Evolutionary conservation across 2,329 filamentous ascomycete species (phyloP).

Genomic region (Fusarium xylarioides): DNA sequence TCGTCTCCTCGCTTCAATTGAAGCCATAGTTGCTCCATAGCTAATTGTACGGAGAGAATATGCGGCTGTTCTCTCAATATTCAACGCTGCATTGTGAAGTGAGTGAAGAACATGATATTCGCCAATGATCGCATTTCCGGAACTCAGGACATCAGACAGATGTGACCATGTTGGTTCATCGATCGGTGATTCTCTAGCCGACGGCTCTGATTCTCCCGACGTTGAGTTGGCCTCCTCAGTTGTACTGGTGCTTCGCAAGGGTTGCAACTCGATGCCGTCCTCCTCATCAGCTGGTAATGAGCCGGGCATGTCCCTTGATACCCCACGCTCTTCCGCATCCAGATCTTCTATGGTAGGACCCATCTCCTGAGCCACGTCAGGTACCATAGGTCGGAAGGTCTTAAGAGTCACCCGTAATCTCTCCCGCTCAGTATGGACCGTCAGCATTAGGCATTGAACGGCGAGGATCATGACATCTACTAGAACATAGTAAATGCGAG

Average conservation of each 20-base stretch:
- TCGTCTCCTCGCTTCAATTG: constrained; percentile 56
- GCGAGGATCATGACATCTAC: constrained; percentile 65
- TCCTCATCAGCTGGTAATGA: constrained; percentile 49
- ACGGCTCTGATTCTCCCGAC: constrained; percentile 43
- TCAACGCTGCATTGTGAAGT: constrained; percentile 57
- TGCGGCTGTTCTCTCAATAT: constrained; percentile 58
- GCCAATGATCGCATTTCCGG: constrained; percentile 63
- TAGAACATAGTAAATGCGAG: constrained; percentile 62
- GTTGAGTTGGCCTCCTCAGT: constrained; percentile 37
- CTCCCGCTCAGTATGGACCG: constrained; percentile 69
- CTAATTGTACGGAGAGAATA: constrained; percentile 63
- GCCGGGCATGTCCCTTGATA: constrained; percentile 52
- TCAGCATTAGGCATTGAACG: constrained; percentile 71
- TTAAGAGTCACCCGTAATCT: constrained; percentile 60
- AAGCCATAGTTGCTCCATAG: constrained; percentile 64
- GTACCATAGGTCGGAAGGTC: constrained; percentile 48
- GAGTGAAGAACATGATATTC: constrained; percentile 64
- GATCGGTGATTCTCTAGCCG: constrained; percentile 37
- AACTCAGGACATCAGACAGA: constrained; percentile 59
- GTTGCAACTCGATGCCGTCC: constrained; percentile 58
- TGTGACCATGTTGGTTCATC: constrained; percentile 50
- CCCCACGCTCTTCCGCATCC: constrained; percentile 66
- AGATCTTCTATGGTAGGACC: constrained; percentile 57
- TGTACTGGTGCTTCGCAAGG: constrained; percentile 40
- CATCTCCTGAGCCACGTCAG: constrained; percentile 42